Evolutionary conservation across 345 rosid species (phyloP), one percentile per base, ranked within the genome.

Genomic region (Hibiscus trionum): DNA sequence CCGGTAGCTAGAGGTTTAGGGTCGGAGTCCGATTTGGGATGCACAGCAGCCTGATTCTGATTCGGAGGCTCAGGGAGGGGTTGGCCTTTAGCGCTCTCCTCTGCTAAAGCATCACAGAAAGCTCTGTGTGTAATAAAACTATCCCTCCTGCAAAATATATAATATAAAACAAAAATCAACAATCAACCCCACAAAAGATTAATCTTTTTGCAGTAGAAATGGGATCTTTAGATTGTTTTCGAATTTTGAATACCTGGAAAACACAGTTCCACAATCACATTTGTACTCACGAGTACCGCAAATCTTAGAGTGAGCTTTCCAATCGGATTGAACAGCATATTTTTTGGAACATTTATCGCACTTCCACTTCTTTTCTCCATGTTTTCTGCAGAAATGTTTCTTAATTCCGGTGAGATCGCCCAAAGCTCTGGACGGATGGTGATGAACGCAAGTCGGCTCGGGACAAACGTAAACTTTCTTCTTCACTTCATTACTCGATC

Each of bases 321-420:
- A 95, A 85, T 95, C 99, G 4, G 97, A 95, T 75, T 89, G 97
- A 17, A 95, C 97, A 3, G 99, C 99, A 29, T 95, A 95, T 70
- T 90, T 88, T 88, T 95, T 95, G 1, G 93, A 85, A 66, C 98
- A 94, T 78, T 91, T 94, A 6, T 94, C 97, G 70, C 98, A 94
- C 78, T 91, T 94, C 93, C 93, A 92, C 76, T 89, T 94, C 86
- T 94, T 92, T 83, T 94, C 99, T 0, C 97, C 97, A 50, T 94
- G 99, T 82, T 94, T 94, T 72, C 99, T 85, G 77, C 96, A 94
- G 70, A 91, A 94, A 78, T 94, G 99, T 80, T 94, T 94, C 91
- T 94, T 94, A 53, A 94, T 94, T 17, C 98, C 99, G 0, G 97
- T 94, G 31, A 94, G 90, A 87, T 94, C 99, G 4, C 99, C 99